Conservation (phyloP, 2,329 filamentous ascomycete genomes). For the Seiridium unicorne region DNA sequence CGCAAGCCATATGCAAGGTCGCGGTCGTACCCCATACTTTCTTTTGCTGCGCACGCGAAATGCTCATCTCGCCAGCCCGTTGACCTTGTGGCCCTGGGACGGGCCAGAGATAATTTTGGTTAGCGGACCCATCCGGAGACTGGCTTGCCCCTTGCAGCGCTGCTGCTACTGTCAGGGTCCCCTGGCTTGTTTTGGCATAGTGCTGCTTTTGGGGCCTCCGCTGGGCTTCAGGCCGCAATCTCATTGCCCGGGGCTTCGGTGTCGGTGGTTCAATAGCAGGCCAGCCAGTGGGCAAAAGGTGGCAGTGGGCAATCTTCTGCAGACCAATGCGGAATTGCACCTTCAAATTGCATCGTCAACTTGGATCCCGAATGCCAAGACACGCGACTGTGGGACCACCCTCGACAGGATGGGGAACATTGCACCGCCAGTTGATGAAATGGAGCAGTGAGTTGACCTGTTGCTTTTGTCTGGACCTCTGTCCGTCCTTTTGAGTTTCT, state of each 20-base stretch:
- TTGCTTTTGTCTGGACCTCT: neutral
- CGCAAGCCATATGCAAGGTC: neutral
- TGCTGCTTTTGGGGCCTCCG: neutral
- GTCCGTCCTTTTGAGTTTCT: neutral
- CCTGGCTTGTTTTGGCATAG: neutral
- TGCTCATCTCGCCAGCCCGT: slow-evolving; percentile 1
- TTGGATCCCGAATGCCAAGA: slow-evolving; percentile 1
- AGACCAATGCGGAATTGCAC: neutral
- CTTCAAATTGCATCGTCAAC: neutral
- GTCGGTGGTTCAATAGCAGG: neutral
- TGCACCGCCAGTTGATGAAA: slow-evolving; percentile 1
- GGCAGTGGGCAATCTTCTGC: neutral
- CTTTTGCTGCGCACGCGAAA: neutral
- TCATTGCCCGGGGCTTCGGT: neutral
- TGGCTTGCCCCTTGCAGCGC: neutral
- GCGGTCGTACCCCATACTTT: slow-evolving; percentile 2
- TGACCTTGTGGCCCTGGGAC: neutral
- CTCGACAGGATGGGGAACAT: neutral
- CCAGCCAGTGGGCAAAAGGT: too few species aligned
- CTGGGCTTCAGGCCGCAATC: neutral
- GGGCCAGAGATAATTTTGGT: neutral
- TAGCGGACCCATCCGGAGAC: neutral
- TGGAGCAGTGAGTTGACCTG: neutral
- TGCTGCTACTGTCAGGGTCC: neutral
- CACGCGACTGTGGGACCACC: neutral